A percentile compares a stretch with the other conserved stretches of the same genome.
phyloP scores from a whole-genome alignment of 2,329 filamentous ascomycete genomes.

The Clarireedia monteithiana region DNA sequence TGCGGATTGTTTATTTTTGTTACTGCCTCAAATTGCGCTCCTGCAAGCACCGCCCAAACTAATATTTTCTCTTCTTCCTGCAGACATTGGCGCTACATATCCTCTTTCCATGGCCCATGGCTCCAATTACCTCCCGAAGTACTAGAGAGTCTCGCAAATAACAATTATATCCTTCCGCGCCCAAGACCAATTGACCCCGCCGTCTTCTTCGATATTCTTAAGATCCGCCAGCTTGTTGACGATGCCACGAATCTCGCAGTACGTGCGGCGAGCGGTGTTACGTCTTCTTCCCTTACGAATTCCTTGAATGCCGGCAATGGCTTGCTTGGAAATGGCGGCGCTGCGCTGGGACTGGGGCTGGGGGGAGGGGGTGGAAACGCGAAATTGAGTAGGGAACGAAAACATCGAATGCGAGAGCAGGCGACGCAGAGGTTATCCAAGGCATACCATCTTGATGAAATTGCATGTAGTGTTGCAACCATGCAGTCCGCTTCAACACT shows the following conservation, averaged over 20 bases:
- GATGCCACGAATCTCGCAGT: slow-evolving; percentile 73
- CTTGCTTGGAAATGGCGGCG: slow-evolving; percentile 38
- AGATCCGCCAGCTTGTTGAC: slow-evolving; percentile 72
- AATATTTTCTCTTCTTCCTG: slow-evolving; percentile 10
- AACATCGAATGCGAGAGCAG: slow-evolving; percentile 72
- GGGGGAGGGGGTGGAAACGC: slow-evolving; percentile 48
- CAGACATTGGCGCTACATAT: slow-evolving; percentile 82
- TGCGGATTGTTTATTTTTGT: neutral
- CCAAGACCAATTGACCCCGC: slow-evolving; percentile 73
- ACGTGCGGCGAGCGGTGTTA: slow-evolving; percentile 66
- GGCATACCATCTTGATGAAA: slow-evolving; percentile 76
- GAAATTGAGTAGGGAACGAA: slow-evolving; percentile 68
- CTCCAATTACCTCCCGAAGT: slow-evolving; percentile 71
- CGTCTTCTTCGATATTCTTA: slow-evolving; percentile 76
- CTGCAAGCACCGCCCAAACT: neutral
- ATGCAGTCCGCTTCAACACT: slow-evolving; percentile 75
- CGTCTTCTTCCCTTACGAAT: slow-evolving; percentile 54
- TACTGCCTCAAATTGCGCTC: neutral
- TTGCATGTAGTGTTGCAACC: slow-evolving; percentile 72
- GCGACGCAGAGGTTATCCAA: slow-evolving; percentile 69
- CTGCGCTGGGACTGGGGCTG: slow-evolving; percentile 50
- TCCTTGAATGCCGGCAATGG: slow-evolving; percentile 43
- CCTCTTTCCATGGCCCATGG: slow-evolving; percentile 78
- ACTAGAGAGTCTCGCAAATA: slow-evolving; percentile 69
- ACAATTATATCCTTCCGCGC: slow-evolving; percentile 69